A percentile compares a stretch with the other conserved stretches of the same genome.
Conservation (phyloP, 129 eudicot species). For the Tagetes erecta region DNA sequence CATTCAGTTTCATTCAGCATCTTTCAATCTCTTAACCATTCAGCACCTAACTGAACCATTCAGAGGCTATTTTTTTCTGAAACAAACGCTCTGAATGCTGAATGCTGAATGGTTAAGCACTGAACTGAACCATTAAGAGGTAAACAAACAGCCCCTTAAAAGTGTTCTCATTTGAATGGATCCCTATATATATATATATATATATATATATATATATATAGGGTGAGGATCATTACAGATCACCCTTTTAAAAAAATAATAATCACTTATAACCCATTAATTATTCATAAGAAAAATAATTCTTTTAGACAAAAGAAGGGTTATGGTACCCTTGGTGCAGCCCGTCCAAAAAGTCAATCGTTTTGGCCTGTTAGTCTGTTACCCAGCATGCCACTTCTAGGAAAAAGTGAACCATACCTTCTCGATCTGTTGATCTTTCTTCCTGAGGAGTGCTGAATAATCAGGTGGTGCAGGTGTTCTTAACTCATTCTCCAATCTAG, state of each 20-base stretch:
- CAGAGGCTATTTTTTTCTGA: no score
- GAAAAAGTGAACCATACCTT: constrained; percentile 51
- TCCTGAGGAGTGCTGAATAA: constrained; percentile 63
- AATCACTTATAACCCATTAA: neutral
- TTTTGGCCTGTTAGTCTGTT: neutral
- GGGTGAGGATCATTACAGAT: no score
- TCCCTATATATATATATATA: no score
- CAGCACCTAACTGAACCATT: no score
- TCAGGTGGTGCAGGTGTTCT: constrained; percentile 80
- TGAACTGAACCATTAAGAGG: no score
- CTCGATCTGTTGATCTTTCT: constrained; percentile 92
- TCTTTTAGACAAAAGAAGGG: neutral
- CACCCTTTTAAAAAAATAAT: neutral
- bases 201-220: no score
- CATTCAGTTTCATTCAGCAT: no score
- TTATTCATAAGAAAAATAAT: neutral
- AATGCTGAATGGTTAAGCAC: no score
- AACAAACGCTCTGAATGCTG: no score
- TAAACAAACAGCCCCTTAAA: no score
- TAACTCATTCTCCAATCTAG: constrained; percentile 83
- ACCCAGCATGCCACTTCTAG: neutral
- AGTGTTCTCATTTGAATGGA: no score
- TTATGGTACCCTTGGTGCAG: neutral
- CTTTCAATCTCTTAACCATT: no score
- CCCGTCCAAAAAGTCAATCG: neutral